Evolutionary conservation across 495 filamentous ascomycete species (phyloP), one percentile per base, ranked within the genome.

Genomic region (Penicillium goetzii): DNA sequence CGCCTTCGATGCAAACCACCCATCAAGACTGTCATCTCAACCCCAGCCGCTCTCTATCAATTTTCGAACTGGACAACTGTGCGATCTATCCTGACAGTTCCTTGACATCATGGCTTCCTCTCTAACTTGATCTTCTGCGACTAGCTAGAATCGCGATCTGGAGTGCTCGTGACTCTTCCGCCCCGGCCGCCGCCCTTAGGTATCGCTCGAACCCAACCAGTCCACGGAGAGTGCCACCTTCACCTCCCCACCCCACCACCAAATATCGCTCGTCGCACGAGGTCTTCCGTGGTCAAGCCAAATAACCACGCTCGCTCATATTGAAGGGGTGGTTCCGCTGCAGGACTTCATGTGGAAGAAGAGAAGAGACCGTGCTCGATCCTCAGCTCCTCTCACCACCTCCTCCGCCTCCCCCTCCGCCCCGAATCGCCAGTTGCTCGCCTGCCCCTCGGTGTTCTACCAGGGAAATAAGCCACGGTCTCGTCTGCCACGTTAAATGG

Each of bases 401-500:
- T 68, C 65, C 62, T 69, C 72, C 57, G 58, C 67, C 66, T 71
- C 66, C 66, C 70, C 65, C 63, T 70, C 72, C 57, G 58, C 67
- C 23, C 63, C 65, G 40, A 68, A 60, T 67, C 59, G 66, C 54
- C 60, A 64, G 55, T 63, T 61, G 32, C 64, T 58, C 62, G 33
- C 67, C 66, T 60, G 60, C 70, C 65, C 67, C 64, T 63, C 65
- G 58, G 69, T 68, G 45, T 60, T 60, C 55, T 64, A 53, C 57
- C 71, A 76, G 66, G 64, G 63, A 69, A 70, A 71, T 62, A 72
- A 73, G 63, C 65, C 69, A 70, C 71, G 75, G 74, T 77, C 71
- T 77, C 76, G 68, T 80, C 75, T 76, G 77, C 76, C 76, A 74
- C 77, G 75, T 82, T 89, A 87, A 84, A 92, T 92, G 90, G 90